phyloP scores from a whole-genome alignment of 805 yeast genomes.

The Priceomyces carsonii region DNA sequence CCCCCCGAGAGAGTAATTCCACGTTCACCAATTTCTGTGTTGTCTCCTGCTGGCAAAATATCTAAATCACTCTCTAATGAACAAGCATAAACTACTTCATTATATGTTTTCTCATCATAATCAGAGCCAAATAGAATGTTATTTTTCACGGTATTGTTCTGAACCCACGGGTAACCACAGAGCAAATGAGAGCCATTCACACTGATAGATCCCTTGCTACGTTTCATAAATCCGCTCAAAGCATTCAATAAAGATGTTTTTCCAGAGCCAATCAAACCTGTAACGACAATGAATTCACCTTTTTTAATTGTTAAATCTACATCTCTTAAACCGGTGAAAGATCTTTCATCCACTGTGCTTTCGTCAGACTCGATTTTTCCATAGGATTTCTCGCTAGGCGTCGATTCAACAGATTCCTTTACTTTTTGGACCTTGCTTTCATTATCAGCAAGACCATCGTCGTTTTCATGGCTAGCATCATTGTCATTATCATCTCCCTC shows the following conservation, averaged over 20 bases:
- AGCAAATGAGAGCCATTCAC: constrained; percentile 29
- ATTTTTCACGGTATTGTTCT: constrained; percentile 33
- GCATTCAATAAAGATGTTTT: constrained; percentile 39
- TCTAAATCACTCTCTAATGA: constrained; percentile 33
- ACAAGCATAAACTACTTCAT: constrained; percentile 28
- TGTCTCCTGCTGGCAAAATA: constrained; percentile 34
- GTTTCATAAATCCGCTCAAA: constrained; percentile 38
- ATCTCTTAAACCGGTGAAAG: constrained; percentile 29
- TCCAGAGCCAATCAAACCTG: constrained; percentile 40
- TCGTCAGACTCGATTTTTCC: too few relatives aligned
- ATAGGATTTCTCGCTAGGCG: not conserved
- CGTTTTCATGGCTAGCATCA: not conserved
- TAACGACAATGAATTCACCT: constrained; percentile 37
- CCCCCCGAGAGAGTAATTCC: constrained; percentile 41
- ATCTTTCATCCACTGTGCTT: constrained; percentile 14
- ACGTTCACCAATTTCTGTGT: constrained; percentile 38
- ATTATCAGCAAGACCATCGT: not conserved
- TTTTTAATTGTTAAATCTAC: constrained; percentile 25
- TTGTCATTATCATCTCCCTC: constrained; percentile 1
- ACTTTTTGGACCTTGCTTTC: too few relatives aligned
- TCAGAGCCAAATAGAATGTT: constrained; percentile 31
- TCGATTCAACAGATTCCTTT: constrained; percentile 1
- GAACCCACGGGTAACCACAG: constrained; percentile 41
- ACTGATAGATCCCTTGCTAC: constrained; percentile 26
- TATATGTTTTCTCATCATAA: constrained; percentile 23